Conservation (phyloP, 441 rosid genomes). For the Jatropha multifida region DNA sequence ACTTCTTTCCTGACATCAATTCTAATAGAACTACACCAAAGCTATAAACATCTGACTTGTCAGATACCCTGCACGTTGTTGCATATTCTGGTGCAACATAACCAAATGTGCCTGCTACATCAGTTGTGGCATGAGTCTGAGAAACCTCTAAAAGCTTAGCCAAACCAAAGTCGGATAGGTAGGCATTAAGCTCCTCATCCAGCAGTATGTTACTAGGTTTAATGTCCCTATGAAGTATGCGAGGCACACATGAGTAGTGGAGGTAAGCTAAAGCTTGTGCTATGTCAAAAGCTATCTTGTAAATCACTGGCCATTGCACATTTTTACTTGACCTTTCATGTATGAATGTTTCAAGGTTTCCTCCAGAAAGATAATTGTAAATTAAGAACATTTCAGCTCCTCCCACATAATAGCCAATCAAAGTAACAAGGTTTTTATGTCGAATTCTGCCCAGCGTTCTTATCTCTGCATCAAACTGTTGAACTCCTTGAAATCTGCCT, state of each 20-base stretch:
- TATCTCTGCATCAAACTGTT: conserved; percentile 76
- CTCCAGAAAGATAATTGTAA: conserved; percentile 68
- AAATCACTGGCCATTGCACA: conserved; percentile 48
- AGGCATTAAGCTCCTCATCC: conserved; percentile 61
- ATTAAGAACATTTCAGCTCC: conserved; percentile 64
- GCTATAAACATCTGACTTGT: conserved; percentile 75
- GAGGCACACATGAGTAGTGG: conserved; percentile 57
- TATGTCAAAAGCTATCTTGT: conserved; percentile 59
- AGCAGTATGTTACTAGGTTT: conserved; percentile 75
- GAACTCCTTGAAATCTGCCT: conserved; percentile 59
- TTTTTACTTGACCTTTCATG: conserved; percentile 42
- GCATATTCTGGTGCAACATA: conserved; percentile 80
- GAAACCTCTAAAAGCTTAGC: conserved; percentile 69
- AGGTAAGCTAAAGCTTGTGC: conserved; percentile 69
- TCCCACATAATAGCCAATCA: conserved; percentile 56
- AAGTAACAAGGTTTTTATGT: conserved; percentile 64
- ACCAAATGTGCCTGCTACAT: conserved; percentile 75
- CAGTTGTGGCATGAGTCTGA: conserved; percentile 71
- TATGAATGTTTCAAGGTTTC: conserved; percentile 69
- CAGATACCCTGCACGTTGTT: conserved; percentile 68
- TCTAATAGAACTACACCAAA: conserved; percentile 63
- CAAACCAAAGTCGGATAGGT: conserved; percentile 69
- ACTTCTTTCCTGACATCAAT: conserved; percentile 59
- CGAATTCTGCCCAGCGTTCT: conserved; percentile 57
- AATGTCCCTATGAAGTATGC: conserved; percentile 68